Evolutionary conservation across 2,329 filamentous ascomycete genomes (phyloP), one percentile per base, ranked within the genome.

Genomic region (Mycosphaerella sp.): DNA sequence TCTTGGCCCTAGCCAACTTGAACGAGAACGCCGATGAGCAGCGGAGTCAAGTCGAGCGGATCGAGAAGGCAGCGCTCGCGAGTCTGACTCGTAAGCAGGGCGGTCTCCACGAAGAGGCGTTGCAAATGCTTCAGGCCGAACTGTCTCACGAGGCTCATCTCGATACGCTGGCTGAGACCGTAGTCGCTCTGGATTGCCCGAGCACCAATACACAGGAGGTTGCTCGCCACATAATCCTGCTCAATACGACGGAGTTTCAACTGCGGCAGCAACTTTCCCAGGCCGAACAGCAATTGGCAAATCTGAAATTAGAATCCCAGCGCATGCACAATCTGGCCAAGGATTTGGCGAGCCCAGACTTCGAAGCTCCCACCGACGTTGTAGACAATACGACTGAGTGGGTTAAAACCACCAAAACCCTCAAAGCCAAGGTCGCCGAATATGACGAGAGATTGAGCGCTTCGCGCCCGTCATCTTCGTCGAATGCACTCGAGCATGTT

Each of bases 21-120:
- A 95, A 93, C 67, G 90, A 95, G 66, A 73, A 80, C 10, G 87
- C 86, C 5, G 86, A 91, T 59, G 87, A 91, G 63, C 83, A 87
- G 62, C 76, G 78, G 12, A 74, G 75, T 2, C 70, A 85, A 1
- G 64, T 87, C 8, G 74, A 79, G 29, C 74, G 75, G 17, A 73
- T 85, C 12, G 83, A 89, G 61, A 74, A 78, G 36, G 74, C 78
- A 31, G 80, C 84, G 1, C 70, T 89, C 4, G 71, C 75, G 11
- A 78, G 83, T 53, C 66, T 85, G 8, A 67, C 67, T 43, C 63
- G 57, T 38, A 54, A 54, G 26, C 51, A 48, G 9, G 45, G 46
- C 7, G 55, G 55, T 31, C 52, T 62, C 23, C 45, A 41, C 12
- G 56, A 60, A 10, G 59, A 62, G 29, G 48, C 64, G 17, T 48